Percentiles rank a stretch among this genome's conserved stretches.
These are phyloP conservation scores for Tilletia horrida DNA, from an alignment of 1,284 basidiomycete species.

Conservation along the genomic window DNA sequence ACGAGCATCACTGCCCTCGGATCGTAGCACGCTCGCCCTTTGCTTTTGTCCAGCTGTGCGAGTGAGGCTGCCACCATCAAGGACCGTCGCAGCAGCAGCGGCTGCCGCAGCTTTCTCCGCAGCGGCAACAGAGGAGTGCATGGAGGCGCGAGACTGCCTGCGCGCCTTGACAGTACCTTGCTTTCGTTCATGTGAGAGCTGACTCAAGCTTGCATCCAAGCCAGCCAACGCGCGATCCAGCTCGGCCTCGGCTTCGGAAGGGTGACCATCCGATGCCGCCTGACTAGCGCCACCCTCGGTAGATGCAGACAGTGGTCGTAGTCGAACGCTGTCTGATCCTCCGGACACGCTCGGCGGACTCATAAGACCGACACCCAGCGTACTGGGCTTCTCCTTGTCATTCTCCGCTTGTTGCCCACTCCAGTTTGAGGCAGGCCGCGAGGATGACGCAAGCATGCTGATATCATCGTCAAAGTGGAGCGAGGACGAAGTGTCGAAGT, in stretches of 20 bases:
- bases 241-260: conserved; percentile 4
- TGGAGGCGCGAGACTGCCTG: background rate
- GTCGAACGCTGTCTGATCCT: background rate
- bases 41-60: no score
- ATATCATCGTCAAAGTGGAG: conserved; percentile 17
- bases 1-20: no score
- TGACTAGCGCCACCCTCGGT: conserved; percentile 11
- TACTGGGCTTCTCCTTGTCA: background rate
- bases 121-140: background rate
- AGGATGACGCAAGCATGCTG: background rate
- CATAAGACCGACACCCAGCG: conserved; percentile 8
- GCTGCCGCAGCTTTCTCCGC: conserved; percentile 8
- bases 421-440: conserved; percentile 3
- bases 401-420: background rate
- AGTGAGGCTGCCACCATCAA: no score
- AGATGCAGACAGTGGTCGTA: background rate
- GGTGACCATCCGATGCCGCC: conserved; percentile 14
- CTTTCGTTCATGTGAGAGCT: conserved; percentile 10
- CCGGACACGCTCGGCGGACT: background rate
- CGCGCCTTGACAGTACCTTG: conserved; percentile 9
- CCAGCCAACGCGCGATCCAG: conserved; percentile 14
- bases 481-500: conserved; percentile 37
- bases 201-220: conserved; percentile 8
- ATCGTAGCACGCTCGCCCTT: no score
- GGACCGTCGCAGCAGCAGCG: background rate